Evolutionary conservation across 108 stramenopile species (phyloP).

Genomic region (Schizochytrium sp.): DNA sequence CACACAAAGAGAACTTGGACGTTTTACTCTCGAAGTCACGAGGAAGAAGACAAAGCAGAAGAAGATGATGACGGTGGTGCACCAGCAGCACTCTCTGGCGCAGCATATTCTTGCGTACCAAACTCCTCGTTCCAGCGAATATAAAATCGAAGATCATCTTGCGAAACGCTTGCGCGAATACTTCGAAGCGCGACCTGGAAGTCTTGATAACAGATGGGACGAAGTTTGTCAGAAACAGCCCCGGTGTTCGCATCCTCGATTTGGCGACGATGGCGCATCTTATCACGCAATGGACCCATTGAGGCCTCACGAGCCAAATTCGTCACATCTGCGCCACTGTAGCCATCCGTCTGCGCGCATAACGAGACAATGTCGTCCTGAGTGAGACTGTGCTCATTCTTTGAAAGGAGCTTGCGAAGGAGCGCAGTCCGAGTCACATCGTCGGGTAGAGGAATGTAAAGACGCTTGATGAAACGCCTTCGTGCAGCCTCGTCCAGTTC

Average conservation of each 20-base stretch:
- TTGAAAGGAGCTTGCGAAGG: slow-evolving; percentile 64
- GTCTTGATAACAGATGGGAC: not conserved
- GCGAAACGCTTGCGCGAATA: not conserved
- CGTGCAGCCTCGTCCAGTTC: slow-evolving; percentile 98
- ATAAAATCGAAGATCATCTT: not conserved
- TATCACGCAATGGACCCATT: slow-evolving; percentile 80
- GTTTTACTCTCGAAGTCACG: too few relatives aligned
- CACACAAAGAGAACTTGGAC: too few relatives aligned
- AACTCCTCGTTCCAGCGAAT: not conserved
- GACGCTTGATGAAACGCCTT: slow-evolving; percentile 59
- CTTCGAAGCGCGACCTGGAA: not conserved
- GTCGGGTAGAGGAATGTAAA: slow-evolving; percentile 93
- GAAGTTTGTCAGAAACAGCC: not conserved
- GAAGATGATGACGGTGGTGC: too few relatives aligned
- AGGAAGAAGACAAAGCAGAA: too few relatives aligned
- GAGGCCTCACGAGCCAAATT: slow-evolving; percentile 82
- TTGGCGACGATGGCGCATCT: slow-evolving; percentile 32
- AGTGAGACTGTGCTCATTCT: slow-evolving; percentile 65
- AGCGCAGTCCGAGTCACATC: slow-evolving; percentile 61
- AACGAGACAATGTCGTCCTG: slow-evolving; percentile 25
- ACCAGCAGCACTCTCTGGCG: not conserved
- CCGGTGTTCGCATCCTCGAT: not conserved
- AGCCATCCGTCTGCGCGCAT: slow-evolving; percentile 57
- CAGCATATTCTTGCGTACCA: not conserved
- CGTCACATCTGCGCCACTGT: slow-evolving; percentile 84